Evolutionary conservation across 441 rosid genomes (phyloP).

Genomic region (Viola pubescens): DNA sequence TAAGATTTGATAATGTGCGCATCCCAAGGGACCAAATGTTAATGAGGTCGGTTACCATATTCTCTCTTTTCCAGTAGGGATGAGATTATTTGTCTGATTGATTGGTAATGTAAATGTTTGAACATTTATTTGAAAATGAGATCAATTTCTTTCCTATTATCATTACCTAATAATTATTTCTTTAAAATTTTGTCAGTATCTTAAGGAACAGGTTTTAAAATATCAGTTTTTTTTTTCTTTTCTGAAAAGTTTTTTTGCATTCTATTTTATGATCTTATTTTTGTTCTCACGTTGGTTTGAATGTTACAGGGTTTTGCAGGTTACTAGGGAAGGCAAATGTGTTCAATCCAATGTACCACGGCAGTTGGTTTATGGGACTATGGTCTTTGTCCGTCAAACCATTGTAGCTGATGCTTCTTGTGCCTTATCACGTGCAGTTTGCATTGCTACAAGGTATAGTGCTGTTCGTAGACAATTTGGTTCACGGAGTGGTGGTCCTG

Average conservation of each 20-base stretch:
- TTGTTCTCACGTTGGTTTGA: conserved; percentile 20
- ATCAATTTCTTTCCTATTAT: no score
- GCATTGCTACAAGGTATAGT: conserved; percentile 93
- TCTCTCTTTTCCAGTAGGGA: not conserved
- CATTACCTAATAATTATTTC: no score
- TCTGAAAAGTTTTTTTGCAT: no score
- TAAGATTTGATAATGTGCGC: conserved; percentile 79
- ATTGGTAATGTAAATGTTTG: no score
- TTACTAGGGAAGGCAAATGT: conserved; percentile 82
- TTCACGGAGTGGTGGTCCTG: conserved; percentile 52
- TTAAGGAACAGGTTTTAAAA: no score
- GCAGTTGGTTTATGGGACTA: conserved; percentile 83
- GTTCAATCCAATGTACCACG: conserved; percentile 71
- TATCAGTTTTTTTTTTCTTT: no score
- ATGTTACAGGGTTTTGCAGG: conserved; percentile 65
- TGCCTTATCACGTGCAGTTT: conserved; percentile 85
- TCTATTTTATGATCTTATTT: not conserved
- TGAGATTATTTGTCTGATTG: not conserved
- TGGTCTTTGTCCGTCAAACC: conserved; percentile 78
- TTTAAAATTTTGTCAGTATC: no score
- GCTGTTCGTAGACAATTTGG: conserved; percentile 97
- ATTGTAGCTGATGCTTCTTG: conserved; percentile 84
- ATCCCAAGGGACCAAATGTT: conserved; percentile 95
- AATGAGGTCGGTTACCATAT: conserved; percentile 50
- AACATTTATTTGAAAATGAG: no score